Conservation (phyloP, 1,284 basidiomycete genomes). For the Testicularia cyperi region DNA sequence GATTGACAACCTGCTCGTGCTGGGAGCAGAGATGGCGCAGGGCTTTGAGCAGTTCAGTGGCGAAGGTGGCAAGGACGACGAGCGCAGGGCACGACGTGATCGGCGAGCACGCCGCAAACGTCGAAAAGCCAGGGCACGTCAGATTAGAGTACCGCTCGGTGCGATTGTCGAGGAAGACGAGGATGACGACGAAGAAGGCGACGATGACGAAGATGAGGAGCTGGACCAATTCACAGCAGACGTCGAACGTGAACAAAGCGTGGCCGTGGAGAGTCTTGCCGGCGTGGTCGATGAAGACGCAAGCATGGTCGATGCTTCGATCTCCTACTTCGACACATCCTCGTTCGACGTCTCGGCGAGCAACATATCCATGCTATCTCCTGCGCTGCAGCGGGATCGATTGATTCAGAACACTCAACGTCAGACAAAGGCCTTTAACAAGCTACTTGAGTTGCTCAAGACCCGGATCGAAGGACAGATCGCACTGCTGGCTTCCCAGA, state of each 20-base stretch:
- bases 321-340: slow-evolving; percentile 2
- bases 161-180: slow-evolving; percentile 28
- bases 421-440: slow-evolving; percentile 16
- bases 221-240: too few species aligned
- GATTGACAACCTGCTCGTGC: slow-evolving; percentile 9
- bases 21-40: slow-evolving; percentile 22
- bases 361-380: slow-evolving; percentile 12
- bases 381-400: slow-evolving; percentile 18
- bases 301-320: background rate
- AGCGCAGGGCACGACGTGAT: slow-evolving; percentile 12
- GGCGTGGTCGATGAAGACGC: too few species aligned
- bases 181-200: slow-evolving; percentile 28
- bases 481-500: slow-evolving; percentile 15
- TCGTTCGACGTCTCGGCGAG: slow-evolving; percentile 21
- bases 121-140: slow-evolving; percentile 17
- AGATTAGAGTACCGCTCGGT: slow-evolving; percentile 17
- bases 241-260: too few species aligned
- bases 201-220: slow-evolving; percentile 10
- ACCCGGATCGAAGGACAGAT: slow-evolving; percentile 30
- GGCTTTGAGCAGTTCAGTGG: slow-evolving; percentile 23
- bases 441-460: slow-evolving; percentile 26
- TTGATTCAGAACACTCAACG: slow-evolving; percentile 21
- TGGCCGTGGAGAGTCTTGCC: too few species aligned
- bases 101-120: slow-evolving; percentile 20
- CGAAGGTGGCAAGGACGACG: slow-evolving; percentile 18